phyloP scores from a whole-genome alignment of 257 asterid genomes.

The Paraleonurus japonicus region DNA sequence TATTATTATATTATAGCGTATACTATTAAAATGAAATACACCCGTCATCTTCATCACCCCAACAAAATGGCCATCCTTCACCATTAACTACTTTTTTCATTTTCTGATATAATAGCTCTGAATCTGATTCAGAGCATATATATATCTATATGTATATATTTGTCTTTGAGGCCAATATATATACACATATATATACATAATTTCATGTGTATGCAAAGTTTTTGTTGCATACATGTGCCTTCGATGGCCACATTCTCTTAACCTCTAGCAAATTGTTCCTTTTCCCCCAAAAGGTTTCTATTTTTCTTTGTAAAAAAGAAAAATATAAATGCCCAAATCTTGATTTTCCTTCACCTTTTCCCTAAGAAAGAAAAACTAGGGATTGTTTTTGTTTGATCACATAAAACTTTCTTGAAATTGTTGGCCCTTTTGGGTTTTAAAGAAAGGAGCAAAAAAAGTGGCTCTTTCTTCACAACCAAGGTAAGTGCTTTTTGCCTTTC shows the following conservation, averaged over 20 bases:
- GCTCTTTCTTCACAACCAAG: slow-evolving; percentile 54
- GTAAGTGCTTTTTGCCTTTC: slow-evolving; percentile 32
- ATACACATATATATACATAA: slow-evolving; percentile 19
- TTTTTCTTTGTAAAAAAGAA: background rate
- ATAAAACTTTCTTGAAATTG: slow-evolving; percentile 21
- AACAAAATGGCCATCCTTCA: slow-evolving; percentile 34
- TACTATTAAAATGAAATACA: background rate
- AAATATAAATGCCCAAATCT: slow-evolving; percentile 14
- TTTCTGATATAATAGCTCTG: slow-evolving; percentile 28
- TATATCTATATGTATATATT: slow-evolving; percentile 17
- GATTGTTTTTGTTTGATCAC: slow-evolving; percentile 31
- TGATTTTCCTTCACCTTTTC: slow-evolving; percentile 16
- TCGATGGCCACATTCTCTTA: slow-evolving; percentile 39
- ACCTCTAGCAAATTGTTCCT: slow-evolving; percentile 33
- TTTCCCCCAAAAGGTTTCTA: slow-evolving; percentile 21
- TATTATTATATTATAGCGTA: background rate
- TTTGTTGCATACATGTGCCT: slow-evolving; percentile 75
- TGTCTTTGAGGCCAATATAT: background rate
- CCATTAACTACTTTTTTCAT: background rate
- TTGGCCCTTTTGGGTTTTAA: slow-evolving; percentile 32
- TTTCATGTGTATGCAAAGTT: slow-evolving; percentile 29
- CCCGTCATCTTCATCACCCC: slow-evolving; percentile 27
- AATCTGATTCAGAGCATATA: slow-evolving; percentile 17
- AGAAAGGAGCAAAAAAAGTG: slow-evolving; percentile 24
- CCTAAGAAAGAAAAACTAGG: slow-evolving; percentile 7